Conservation (phyloP, 2,329 filamentous ascomycete species). For the Curvularia eragrostidis region DNA sequence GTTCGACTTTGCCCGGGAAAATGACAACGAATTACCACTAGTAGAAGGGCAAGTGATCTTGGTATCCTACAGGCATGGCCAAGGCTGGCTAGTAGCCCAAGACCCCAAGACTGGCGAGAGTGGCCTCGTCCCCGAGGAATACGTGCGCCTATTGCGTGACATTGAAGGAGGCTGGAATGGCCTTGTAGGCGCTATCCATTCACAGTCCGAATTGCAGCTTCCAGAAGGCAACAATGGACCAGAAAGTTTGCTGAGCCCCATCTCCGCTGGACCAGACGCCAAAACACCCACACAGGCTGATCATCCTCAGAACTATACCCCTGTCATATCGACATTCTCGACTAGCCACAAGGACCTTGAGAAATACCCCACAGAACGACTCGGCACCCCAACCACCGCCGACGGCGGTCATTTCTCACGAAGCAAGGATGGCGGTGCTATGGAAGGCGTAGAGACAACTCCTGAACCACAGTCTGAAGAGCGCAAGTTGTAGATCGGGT, state of each 20-base stretch:
- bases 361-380: conserved; percentile 53
- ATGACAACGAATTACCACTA: conserved; percentile 92
- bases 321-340: conserved; percentile 60
- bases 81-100: conserved; percentile 96
- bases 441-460: conserved; percentile 38
- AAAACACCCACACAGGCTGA: conserved; percentile 51
- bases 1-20: conserved; percentile 93
- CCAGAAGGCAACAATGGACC: conserved; percentile 31
- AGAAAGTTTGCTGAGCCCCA: conserved; percentile 43
- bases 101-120: conserved; percentile 94
- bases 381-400: conserved; percentile 46
- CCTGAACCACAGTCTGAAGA: conserved; percentile 22
- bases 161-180: conserved; percentile 82
- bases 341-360: conserved; percentile 60
- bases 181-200: conserved; percentile 41
- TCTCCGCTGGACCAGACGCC: conserved; percentile 47
- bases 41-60: conserved; percentile 95
- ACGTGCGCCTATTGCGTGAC: conserved; percentile 88
- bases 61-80: conserved; percentile 93
- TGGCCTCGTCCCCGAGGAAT: conserved; percentile 94
- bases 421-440: conserved; percentile 29
- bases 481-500: conserved; percentile 18
- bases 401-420: conserved; percentile 33
- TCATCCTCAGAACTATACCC: conserved; percentile 47
- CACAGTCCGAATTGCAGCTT: conserved; percentile 15